Percentiles rank a stretch among this genome's conserved stretches.
Evolutionary conservation across 345 rosid genomes (phyloP).

Genomic region (Salix arbutifolia): DNA sequence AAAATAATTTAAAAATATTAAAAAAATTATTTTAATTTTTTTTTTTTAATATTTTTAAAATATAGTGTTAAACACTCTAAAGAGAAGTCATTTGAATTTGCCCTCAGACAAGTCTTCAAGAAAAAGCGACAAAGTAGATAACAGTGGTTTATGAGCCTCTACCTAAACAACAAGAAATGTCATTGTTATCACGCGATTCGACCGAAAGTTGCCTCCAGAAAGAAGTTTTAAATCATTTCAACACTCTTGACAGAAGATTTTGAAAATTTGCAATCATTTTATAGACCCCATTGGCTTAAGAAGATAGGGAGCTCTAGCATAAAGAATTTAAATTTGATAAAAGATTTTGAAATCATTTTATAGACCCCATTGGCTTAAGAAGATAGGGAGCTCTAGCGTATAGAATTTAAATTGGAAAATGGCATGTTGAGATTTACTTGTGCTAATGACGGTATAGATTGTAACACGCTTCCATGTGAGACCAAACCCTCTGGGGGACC

Average conservation of each 20-base stretch:
- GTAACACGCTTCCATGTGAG: slow-evolving; percentile 4
- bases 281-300: not conserved
- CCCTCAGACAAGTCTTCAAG: not conserved
- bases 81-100: not conserved
- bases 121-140: not conserved
- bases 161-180: slow-evolving; percentile 39
- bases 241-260: not conserved
- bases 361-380: not conserved
- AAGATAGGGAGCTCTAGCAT: not conserved
- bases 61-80: too few relatives aligned
- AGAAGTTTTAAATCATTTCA: not conserved
- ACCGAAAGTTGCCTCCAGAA: slow-evolving; percentile 33
- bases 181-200: slow-evolving; percentile 42
- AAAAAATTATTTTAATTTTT: too few relatives aligned
- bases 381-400: not conserved
- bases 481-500: slow-evolving; percentile 1
- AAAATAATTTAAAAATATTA: too few relatives aligned
- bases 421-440: too few relatives aligned
- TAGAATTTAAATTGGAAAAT: not conserved
- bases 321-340: not conserved
- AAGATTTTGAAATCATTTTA: not conserved
- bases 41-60: too few relatives aligned
- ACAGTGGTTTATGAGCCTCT: slow-evolving; percentile 2
- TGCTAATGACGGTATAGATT: not conserved
- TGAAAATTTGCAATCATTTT: not conserved